phyloP scores from a whole-genome alignment of 78 protist species.

The Planoprotostelium fungivorum region DNA sequence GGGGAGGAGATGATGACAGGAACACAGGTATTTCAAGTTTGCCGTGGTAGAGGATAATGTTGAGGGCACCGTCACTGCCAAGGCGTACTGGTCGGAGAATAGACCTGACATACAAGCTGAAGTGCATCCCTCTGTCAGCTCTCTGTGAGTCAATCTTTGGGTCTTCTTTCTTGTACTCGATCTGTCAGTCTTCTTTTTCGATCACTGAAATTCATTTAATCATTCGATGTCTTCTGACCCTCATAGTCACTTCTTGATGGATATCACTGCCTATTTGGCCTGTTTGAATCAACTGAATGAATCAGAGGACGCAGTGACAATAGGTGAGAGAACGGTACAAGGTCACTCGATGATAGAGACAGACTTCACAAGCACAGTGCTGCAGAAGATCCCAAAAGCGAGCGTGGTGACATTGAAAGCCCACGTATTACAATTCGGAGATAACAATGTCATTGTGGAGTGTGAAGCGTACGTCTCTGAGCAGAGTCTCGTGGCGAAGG shows the following conservation, averaged over 20 bases:
- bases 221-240: not conserved
- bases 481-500: not conserved
- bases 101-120: not conserved
- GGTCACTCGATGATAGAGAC: not conserved
- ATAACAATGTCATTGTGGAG: not conserved
- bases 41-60: not conserved
- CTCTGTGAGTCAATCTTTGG: not conserved
- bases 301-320: not conserved
- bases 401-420: not conserved
- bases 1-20: not conserved
- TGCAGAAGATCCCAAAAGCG: not conserved
- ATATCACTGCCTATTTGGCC: not conserved
- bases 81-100: not conserved
- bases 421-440: not conserved
- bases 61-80: not conserved
- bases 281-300: not conserved
- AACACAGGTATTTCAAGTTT: not conserved
- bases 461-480: not conserved
- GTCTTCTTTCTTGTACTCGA: not conserved
- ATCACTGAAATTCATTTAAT: no score
- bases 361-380: not conserved
- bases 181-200: not conserved
- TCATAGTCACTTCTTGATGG: not conserved
- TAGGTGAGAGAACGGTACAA: not conserved
- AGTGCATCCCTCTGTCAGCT: not conserved